Percentiles rank a stretch among this genome's conserved stretches.
phyloP scores from a whole-genome alignment of 176 grass and related monocot genomes.

The Oryza longistaminata region DNA sequence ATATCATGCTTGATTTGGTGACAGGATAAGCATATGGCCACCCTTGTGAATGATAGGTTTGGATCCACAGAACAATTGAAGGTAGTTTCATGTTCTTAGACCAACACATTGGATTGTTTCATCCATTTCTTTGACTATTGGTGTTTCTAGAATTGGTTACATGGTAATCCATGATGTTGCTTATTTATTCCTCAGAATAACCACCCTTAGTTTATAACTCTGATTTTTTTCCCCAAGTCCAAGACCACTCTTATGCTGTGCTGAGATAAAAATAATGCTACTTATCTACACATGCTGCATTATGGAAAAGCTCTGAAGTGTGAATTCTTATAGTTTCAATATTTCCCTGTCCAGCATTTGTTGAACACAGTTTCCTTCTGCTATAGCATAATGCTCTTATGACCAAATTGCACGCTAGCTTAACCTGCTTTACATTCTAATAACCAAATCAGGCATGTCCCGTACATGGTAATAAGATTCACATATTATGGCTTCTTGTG shows the following conservation, averaged over 20 bases:
- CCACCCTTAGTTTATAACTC: neutral
- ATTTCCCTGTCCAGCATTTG: neutral
- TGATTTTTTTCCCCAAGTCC: neutral
- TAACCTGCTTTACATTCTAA: neutral
- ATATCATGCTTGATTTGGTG: slow-evolving; percentile 3
- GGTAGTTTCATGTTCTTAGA: slow-evolving; percentile 45
- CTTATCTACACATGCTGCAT: neutral
- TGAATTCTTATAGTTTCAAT: neutral
- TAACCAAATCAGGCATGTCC: neutral
- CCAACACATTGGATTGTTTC: neutral
- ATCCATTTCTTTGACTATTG: neutral
- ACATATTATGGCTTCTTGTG: neutral
- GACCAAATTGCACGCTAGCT: neutral
- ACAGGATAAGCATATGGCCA: slow-evolving; percentile 86
- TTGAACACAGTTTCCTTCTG: neutral
- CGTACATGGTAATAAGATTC: slow-evolving; percentile 7
- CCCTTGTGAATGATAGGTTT: slow-evolving; percentile 83
- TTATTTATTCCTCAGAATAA: neutral
- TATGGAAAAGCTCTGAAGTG: neutral
- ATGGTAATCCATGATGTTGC: neutral
- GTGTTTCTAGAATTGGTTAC: neutral
- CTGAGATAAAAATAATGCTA: neutral
- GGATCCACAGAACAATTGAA: slow-evolving; percentile 62
- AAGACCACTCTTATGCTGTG: neutral
- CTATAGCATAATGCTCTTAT: neutral